Base-by-base conservation (phyloP, 148 eudicot genomes). In the Vaccinium corymbosum region DNA sequence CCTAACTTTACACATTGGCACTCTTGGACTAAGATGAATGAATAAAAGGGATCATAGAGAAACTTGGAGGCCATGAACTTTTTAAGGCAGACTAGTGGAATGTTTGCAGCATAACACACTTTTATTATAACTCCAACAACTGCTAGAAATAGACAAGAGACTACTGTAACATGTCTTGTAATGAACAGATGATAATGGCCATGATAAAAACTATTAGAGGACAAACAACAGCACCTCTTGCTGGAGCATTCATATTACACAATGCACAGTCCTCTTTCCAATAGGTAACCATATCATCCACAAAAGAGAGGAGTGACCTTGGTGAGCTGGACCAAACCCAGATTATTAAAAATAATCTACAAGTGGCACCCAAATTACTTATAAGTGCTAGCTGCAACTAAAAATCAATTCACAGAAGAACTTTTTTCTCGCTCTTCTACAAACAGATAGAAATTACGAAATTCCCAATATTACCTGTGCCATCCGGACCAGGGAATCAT, bases 401-500 rank as follows among this genome's bases (percentile, higher is more conserved):
- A 78, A n/a, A 29, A 79, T 38, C 50, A 56, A 17, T 32, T 17
- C 27, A 27, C 16, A 68, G 73, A 57, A 15, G 3, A 13, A 73
- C 35, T 71, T 22, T 14, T 4, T 68, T 71, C 35, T 53, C 5
- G 3, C 51, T 38, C 79, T 29, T 81, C 84, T 55, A 52, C 35
- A 25, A 81, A 51, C 16, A 6, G 20, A 55, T 5, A 27, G 5
- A 13, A 9, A 61, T 17, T 29, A 68, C 12, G 22, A 57, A 38
- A 42, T 50, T 70, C 8, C 12, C 75, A 74, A n/a, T 0, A 38
- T n/a, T 89, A 97, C 99, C 99, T 97, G 99, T 73, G 99, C 99
- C 99, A 97, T 94, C 71, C 99, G 93, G 57, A 97, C 99, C 87
- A 97, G 85, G 68, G 99, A 90, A 86, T 94, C 99, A 87, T 97